Conservation (phyloP, 1,284 basidiomycete species). For the Heterobasidion irregulare region DNA sequence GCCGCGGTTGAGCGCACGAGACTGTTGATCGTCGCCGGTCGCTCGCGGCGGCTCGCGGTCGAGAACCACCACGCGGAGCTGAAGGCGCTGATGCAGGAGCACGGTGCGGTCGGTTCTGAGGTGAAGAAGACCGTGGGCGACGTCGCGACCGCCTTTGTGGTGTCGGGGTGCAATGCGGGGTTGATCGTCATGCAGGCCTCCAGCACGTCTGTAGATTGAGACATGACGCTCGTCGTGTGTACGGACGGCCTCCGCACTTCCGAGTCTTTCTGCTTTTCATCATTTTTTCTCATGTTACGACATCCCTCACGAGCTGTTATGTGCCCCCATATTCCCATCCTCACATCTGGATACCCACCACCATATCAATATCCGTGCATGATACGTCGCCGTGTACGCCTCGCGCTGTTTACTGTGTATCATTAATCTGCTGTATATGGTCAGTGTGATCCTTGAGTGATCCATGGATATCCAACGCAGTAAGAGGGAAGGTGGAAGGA, state of each 20-base stretch:
- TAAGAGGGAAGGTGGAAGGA: no score
- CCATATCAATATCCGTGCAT: neutral
- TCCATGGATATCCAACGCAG: no score
- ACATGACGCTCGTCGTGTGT: neutral
- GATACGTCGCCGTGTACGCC: neutral
- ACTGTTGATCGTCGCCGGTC: slow-evolving; percentile 59
- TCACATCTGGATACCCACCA: neutral
- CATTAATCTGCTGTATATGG: no score
- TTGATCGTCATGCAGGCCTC: slow-evolving; percentile 68
- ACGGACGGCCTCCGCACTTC: neutral
- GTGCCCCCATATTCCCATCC: neutral
- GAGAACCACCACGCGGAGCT: slow-evolving; percentile 61
- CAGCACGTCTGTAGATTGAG: neutral
- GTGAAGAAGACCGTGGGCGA: slow-evolving; percentile 79
- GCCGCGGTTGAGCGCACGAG: slow-evolving; percentile 21
- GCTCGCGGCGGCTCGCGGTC: slow-evolving; percentile 60
- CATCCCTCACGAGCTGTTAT: neutral
- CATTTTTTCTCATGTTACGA: neutral
- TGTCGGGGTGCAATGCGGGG: slow-evolving; percentile 50
- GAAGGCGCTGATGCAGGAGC: slow-evolving; percentile 51
- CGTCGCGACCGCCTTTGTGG: slow-evolving; percentile 66
- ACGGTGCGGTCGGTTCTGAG: slow-evolving; percentile 39
- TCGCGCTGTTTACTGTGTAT: neutral
- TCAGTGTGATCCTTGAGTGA: no score
- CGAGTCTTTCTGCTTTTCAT: neutral